Base-by-base conservation (phyloP, 2,329 filamentous ascomycete species). In the Parastagonospora avenae region DNA sequence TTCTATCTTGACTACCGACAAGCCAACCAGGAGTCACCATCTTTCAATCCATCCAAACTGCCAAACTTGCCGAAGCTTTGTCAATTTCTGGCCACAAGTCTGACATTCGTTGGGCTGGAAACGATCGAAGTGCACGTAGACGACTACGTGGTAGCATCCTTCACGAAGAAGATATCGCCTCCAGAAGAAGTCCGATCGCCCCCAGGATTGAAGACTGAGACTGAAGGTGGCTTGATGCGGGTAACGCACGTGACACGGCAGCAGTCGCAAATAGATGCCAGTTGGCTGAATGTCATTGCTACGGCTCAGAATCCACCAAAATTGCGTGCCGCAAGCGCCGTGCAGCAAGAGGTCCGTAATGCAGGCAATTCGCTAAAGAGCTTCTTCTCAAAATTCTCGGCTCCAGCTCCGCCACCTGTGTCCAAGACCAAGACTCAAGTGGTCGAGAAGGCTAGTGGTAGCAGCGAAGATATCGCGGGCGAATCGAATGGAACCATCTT, bases 1-100 rank as follows among this genome's bases (percentile, higher is more conserved):
- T 99, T 99, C 70, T 87, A 97, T 40, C 82, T 99, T 40, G 92
- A 97, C 69, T 97, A 97, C 74, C 85, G 94, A 67, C 97, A 95
- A 70, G 85, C 85, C 28, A 92, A 90, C 32, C 55, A 64, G 29
- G 63, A 62, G 30, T 72, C 70, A 14, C 63, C 70, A 10, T 74
- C 70, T 2, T 73, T 71, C 50, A 73, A 66, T 41, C 72, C 72
- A 0, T 93, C 92, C 0, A 91, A 92, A 1, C 77, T 97, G 42
- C 94, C 95, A 2, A 91, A 91, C 54, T 78, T 99, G 8, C 80
- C 96, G 24, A 92, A 91, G 1, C 82, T 99, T 46, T 88, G 90
- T 67, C 92, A 97, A 73, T 99, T 99, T 62, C 79, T 99, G 42
- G 90, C 92, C 4, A 97, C 92, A 6, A 97, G 93, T 77, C 79